These are phyloP conservation scores for Coprinopsis sp. DNA, from an alignment of 768 basidiomycete genomes.

Conservation along the genomic window DNA sequence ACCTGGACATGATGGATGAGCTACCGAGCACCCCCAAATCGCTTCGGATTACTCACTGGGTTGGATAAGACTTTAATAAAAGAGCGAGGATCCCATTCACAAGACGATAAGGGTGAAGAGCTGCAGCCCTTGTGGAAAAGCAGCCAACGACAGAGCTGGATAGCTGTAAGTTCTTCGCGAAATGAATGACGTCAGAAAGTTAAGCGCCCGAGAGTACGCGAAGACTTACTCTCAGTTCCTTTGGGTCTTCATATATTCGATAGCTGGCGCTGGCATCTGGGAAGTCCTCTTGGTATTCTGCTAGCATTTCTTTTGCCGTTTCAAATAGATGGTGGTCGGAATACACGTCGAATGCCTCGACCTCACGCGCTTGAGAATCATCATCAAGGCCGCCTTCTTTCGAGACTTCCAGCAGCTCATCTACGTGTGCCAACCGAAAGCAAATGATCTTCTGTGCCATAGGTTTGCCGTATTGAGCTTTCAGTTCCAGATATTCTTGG, in stretches of 20 bases:
- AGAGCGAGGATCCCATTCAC: constrained; percentile 55
- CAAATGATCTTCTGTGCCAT: constrained; percentile 50
- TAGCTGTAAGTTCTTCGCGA: constrained; percentile 47
- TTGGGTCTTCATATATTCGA: constrained; percentile 26
- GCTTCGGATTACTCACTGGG: constrained; percentile 35
- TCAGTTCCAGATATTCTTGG: constrained; percentile 50
- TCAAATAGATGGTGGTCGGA: constrained; percentile 37
- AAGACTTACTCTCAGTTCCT: constrained; percentile 25
- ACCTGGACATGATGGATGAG: constrained; percentile 32
- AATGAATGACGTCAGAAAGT: not conserved
- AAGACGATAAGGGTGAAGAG: constrained; percentile 66
- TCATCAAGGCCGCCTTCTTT: constrained; percentile 48
- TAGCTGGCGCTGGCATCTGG: constrained; percentile 40
- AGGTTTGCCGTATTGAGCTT: constrained; percentile 39
- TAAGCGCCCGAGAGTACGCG: not conserved
- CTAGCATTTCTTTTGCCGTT: constrained; percentile 40
- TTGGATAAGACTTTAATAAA: constrained; percentile 44
- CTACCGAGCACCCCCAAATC: not conserved
- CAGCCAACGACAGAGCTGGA: constrained; percentile 43
- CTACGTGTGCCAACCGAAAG: constrained; percentile 58
- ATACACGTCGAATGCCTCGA: constrained; percentile 57
- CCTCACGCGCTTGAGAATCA: constrained; percentile 52
- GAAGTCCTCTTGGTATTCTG: constrained; percentile 43
- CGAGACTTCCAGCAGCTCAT: constrained; percentile 43
- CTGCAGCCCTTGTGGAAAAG: constrained; percentile 51